Conservation (phyloP, 257 asterid species). For the Cynanchum wilfordii region DNA sequence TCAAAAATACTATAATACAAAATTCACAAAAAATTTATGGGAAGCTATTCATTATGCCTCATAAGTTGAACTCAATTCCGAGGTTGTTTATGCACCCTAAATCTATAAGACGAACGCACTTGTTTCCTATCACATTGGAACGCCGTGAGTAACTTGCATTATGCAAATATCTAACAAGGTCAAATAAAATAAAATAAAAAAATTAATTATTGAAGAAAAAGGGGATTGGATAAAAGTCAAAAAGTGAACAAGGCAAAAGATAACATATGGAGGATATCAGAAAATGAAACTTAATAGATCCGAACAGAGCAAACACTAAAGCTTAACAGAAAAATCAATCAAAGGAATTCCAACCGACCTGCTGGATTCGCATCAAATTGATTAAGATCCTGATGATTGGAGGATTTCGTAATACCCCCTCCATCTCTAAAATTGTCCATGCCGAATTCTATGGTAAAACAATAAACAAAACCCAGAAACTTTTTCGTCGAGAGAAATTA, state of each 20-base stretch:
- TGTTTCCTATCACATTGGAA: background rate
- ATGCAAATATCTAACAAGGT: background rate
- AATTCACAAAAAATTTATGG: background rate
- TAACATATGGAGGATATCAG: background rate
- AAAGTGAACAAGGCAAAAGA: background rate
- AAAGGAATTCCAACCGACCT: slow-evolving; percentile 35
- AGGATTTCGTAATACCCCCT: slow-evolving; percentile 31
- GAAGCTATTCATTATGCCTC: background rate
- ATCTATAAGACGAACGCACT: background rate
- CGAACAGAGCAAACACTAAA: slow-evolving; percentile 14
- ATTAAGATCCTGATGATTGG: slow-evolving; percentile 45
- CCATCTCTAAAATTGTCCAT: slow-evolving; percentile 77
- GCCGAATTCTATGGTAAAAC: slow-evolving; percentile 23
- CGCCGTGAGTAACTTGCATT: background rate
- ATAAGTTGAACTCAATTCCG: background rate
- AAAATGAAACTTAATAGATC: slow-evolving; percentile 21
- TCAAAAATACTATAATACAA: background rate
- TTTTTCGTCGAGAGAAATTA: slow-evolving; percentile 10
- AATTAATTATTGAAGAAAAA: too few species aligned
- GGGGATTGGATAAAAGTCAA: slow-evolving; percentile 1
- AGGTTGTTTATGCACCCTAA: background rate
- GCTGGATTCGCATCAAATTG: slow-evolving; percentile 54
- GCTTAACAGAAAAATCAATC: slow-evolving; percentile 17
- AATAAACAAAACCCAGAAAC: slow-evolving; percentile 14
- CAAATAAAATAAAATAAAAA: background rate